Conservation (phyloP, 805 yeast species). For the Naumovozyma baii region DNA sequence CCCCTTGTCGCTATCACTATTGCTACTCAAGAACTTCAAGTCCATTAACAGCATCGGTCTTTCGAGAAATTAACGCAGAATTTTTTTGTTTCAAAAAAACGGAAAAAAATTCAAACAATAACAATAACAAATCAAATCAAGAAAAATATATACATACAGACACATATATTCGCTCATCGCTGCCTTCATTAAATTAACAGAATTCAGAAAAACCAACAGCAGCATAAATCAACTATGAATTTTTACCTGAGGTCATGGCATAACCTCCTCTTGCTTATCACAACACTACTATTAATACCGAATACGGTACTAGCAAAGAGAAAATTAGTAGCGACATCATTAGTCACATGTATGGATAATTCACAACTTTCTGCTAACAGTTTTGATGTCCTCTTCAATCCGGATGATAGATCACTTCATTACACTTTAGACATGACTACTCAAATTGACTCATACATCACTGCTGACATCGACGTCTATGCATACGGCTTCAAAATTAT, state of each 20-base stretch:
- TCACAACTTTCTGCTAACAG: constrained; percentile 64
- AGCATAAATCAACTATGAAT: not conserved
- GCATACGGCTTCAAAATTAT: constrained; percentile 82
- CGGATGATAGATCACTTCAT: constrained; percentile 55
- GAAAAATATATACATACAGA: too few species aligned
- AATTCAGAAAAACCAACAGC: not conserved
- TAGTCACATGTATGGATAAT: constrained; percentile 79
- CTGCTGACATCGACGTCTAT: constrained; percentile 66
- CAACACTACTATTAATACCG: not conserved
- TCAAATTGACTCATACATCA: constrained; percentile 54
- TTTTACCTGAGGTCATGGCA: not conserved
- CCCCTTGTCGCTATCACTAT: too few species aligned
- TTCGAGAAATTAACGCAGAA: not conserved
- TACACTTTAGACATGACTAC: constrained; percentile 66
- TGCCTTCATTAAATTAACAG: too few species aligned
- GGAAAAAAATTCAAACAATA: not conserved
- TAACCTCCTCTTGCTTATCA: not conserved
- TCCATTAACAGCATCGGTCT: not conserved
- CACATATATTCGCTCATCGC: too few species aligned
- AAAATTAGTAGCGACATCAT: constrained; percentile 52
- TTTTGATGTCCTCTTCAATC: constrained; percentile 69
- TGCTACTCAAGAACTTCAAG: too few species aligned
- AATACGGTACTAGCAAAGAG: constrained; percentile 20
- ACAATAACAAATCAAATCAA: not conserved
- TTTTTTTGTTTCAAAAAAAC: not conserved